These are phyloP conservation scores for Adansonia grandidieri DNA, from an alignment of 441 rosid species.

Conservation along the genomic window DNA sequence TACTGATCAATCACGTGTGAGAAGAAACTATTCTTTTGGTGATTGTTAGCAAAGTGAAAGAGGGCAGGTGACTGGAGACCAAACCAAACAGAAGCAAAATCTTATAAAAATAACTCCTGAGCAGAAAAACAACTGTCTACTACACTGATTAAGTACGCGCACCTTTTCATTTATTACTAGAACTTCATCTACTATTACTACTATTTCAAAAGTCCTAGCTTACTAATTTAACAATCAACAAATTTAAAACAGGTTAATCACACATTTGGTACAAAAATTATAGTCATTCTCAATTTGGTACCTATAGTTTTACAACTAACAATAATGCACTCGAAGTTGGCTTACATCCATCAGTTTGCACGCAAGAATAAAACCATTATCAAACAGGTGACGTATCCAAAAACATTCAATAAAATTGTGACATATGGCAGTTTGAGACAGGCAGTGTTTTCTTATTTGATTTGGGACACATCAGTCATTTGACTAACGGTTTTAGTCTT, in stretches of 20 bases:
- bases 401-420: neutral
- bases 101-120: neutral
- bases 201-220: neutral
- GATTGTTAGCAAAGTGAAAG: neutral
- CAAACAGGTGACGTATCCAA: neutral
- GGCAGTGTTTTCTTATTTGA: no score
- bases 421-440: no score
- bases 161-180: neutral
- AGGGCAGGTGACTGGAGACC: neutral
- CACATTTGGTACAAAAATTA: neutral
- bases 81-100: constrained; percentile 1
- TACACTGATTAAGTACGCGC: neutral
- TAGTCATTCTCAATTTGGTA: neutral
- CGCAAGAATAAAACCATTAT: neutral
- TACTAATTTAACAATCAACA: neutral
- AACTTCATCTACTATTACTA: neutral
- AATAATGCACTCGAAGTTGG: neutral
- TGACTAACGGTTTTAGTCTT: no score
- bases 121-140: neutral
- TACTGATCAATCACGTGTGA: neutral
- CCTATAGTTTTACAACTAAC: neutral
- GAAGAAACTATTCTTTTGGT: neutral
- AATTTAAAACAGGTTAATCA: neutral
- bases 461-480: no score
- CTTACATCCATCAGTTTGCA: neutral